Base-by-base conservation (phyloP, 164 flowering plant genomes). In the Cinnamomum micranthum region DNA sequence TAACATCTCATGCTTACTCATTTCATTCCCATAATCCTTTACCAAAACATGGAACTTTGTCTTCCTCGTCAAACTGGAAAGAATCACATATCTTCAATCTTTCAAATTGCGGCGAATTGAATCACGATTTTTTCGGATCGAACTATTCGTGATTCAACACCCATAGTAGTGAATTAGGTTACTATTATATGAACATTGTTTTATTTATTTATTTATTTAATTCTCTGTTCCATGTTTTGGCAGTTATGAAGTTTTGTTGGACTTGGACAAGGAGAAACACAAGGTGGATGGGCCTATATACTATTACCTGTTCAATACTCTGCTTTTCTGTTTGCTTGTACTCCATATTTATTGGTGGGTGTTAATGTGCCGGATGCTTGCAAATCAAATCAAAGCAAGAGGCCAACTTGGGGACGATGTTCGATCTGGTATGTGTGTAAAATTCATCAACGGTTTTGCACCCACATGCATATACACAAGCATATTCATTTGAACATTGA, bases 271-370 rank as follows among this genome's bases (percentile, higher is more conserved):
- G 84, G 88, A 87, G 24, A 89, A 87, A 71, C 89, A 91, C 76
- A 74, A 66, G 23, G 78, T 82, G 71, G 90, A 88, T 13, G 98
- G 98, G 72, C 91, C 99, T 71, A 82, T 95, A 22, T 91, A 87
- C 75, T 95, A 93, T 79, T 95, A 92, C 74, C 52, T 87, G 72
- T 92, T 95, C 86, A 95, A 95, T 73, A 78, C 89, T 50, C 95
- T 95, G 62, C 91, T 93, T n/a, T 85, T 73, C 77, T 90, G 90
- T 86, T 83, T 94, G 86, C 92, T 95, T 71, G 91, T 92, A 80
- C 90, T 95, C 78, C 91, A 93, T 66, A 84, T 95, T 76, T 95
- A 91, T 74, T 94, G 99, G 99, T 92, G 93, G 94, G 85, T 89
- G 71, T 74, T 95, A 80, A 95, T 95, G 69, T 86, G 72, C 59